phyloP scores from a whole-genome alignment of 2,329 filamentous ascomycete genomes.

The Trichoderma sp. region DNA sequence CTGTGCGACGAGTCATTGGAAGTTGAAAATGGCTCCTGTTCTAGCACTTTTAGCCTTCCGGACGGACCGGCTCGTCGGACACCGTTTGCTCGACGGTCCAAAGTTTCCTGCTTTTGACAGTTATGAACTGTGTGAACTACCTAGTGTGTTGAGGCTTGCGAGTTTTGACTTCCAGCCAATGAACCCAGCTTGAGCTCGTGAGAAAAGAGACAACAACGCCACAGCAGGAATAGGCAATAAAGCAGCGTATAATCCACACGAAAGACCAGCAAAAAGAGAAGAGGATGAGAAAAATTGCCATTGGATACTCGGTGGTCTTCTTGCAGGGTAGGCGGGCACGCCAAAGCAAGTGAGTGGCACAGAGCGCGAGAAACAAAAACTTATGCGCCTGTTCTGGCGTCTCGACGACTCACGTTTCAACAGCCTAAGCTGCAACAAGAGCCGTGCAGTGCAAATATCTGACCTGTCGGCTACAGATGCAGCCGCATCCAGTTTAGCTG shows the following conservation, averaged over 20 bases:
- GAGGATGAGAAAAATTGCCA: background rate
- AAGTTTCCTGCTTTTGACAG: background rate
- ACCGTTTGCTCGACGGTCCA: slow-evolving; percentile 1
- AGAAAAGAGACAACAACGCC: background rate
- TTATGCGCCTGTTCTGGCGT: background rate
- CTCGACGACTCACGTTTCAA: background rate
- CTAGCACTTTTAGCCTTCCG: background rate
- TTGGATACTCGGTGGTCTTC: background rate
- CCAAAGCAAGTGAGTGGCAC: background rate
- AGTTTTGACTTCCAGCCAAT: background rate
- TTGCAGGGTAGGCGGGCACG: background rate
- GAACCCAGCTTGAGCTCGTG: background rate
- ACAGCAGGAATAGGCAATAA: background rate
- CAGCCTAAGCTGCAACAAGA: background rate
- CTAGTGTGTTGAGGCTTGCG: background rate
- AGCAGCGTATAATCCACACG: background rate
- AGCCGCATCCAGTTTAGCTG: background rate
- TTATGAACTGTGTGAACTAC: background rate
- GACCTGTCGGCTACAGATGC: background rate
- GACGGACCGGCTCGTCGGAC: slow-evolving; percentile 14
- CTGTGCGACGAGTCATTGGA: background rate
- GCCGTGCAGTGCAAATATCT: background rate
- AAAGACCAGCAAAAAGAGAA: background rate
- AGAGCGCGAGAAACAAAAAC: background rate
- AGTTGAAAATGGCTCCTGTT: background rate